Evolutionary conservation across 495 filamentous ascomycete genomes (phyloP), one percentile per base, ranked within the genome.

Genomic region (Penicillium robsamsonii): DNA sequence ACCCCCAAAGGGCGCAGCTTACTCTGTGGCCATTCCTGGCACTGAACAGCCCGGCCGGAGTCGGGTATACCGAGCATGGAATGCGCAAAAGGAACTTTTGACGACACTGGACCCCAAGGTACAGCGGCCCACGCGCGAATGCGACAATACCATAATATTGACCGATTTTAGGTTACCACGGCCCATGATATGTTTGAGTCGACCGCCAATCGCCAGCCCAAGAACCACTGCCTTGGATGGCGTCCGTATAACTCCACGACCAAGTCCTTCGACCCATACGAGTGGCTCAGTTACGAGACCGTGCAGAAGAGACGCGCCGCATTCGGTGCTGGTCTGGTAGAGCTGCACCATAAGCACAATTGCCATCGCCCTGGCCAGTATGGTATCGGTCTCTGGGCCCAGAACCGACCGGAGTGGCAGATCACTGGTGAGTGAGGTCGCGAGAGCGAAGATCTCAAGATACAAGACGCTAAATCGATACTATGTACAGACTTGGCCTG

Each of bases 381-480:
- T 67, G 90, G 87, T 47, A 82, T 97, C 56, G 94, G 94, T 31
- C 74, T 98, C 17, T 98, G 94, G 94, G 91, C 90, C 54, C 90
- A 93, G 75, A 98, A 98, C 71, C 84, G 94, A 50, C 89, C 93
- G 6, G 94, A 98, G 72, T 98, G 94, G 94, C 94, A 98, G 79
- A 88, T 98, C 52, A 86, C 90, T 45, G 89, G 89, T 90, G 73
- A 46, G 60, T 59, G n/a, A 7, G 9, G 4, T 43, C 12, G 4
- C 18, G 17, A 33, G 24, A 5, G 5, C 37, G 13, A 38, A 3
- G 9, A 37, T 5, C 4, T n/a, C 1, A 12, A n/a, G 12, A 4
- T 24, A 13, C 22, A 6, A 27, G 20, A 38, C 1, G 45, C 55
- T 63, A 56, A 66, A 24, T 6, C 18, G 5, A n/a, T 35, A 29